A percentile compares a stretch with the other conserved stretches of the same genome.
Evolutionary conservation across 345 rosid species (phyloP).

Genomic region (Populus deltoides): DNA sequence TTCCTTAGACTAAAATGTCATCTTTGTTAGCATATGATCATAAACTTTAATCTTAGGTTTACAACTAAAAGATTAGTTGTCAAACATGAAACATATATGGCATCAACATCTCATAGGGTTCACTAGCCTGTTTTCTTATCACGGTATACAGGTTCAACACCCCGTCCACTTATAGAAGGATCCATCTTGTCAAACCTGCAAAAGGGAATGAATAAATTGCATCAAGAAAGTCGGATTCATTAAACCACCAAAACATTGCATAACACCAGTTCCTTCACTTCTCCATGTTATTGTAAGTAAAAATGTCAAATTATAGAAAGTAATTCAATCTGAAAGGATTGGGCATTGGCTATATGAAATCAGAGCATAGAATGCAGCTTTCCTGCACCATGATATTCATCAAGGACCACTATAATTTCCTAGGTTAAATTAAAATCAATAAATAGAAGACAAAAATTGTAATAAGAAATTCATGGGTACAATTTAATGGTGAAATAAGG

Average conservation of each 20-base stretch:
- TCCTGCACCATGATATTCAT: not conserved
- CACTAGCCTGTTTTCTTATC: constrained; percentile 68
- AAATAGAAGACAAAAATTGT: not conserved
- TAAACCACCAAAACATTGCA: not conserved
- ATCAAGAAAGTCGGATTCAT: not conserved
- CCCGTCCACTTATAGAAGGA: constrained; percentile 66
- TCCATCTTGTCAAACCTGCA: constrained; percentile 73
- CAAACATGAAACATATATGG: not conserved
- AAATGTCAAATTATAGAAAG: not conserved
- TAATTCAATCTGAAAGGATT: not conserved
- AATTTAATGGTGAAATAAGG: not conserved
- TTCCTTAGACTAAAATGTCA: not conserved
- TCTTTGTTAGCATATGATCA: not conserved
- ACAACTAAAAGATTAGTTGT: not conserved
- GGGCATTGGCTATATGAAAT: not conserved
- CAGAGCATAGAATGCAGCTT: not conserved
- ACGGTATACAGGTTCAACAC: constrained; percentile 83
- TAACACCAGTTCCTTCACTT: not conserved
- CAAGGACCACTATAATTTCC: not conserved
- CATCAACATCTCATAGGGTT: not conserved
- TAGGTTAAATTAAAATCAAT: not conserved
- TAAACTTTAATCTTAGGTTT: not conserved
- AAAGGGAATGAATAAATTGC: not conserved
- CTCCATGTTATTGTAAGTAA: not conserved
- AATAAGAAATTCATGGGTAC: not conserved